phyloP scores from a whole-genome alignment of 2,329 filamentous ascomycete species.

The Xylariaceae sp. region DNA sequence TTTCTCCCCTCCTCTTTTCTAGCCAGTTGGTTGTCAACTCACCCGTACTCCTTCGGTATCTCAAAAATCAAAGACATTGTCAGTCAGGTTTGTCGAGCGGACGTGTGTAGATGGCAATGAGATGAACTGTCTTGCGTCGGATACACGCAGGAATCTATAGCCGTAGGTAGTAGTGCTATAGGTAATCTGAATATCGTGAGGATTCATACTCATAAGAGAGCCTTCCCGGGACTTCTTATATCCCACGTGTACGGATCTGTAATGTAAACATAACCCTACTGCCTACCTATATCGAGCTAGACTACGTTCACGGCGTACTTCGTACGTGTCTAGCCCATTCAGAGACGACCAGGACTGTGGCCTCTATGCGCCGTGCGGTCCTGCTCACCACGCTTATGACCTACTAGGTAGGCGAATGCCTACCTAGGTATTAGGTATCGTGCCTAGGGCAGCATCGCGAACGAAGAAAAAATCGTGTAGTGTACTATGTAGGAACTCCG shows the following conservation, averaged over 20 bases:
- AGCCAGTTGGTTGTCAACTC: conserved; percentile 25
- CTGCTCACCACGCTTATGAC: too few species aligned
- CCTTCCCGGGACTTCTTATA: neutral
- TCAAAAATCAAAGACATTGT: conserved; percentile 44
- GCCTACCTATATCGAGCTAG: too few species aligned
- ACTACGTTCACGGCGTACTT: too few species aligned
- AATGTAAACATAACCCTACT: too few species aligned
- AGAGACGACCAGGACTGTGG: too few species aligned
- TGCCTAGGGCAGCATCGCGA: too few species aligned
- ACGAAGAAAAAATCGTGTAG: too few species aligned
- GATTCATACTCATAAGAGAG: neutral
- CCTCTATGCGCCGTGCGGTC: too few species aligned
- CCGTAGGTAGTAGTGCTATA: neutral
- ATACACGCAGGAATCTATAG: neutral
- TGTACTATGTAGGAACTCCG: too few species aligned
- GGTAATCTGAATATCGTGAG: neutral
- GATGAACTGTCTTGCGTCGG: neutral
- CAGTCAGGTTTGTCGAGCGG: conserved; percentile 7
- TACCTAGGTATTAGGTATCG: too few species aligned
- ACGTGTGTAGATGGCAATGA: neutral
- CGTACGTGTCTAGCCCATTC: too few species aligned
- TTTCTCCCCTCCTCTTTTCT: neutral
- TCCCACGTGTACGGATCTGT: neutral
- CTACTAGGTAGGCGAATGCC: too few species aligned
- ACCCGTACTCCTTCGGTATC: conserved; percentile 50